Conservation (phyloP, 2,329 filamentous ascomycete species). For the Neofusicoccum sp. region DNA sequence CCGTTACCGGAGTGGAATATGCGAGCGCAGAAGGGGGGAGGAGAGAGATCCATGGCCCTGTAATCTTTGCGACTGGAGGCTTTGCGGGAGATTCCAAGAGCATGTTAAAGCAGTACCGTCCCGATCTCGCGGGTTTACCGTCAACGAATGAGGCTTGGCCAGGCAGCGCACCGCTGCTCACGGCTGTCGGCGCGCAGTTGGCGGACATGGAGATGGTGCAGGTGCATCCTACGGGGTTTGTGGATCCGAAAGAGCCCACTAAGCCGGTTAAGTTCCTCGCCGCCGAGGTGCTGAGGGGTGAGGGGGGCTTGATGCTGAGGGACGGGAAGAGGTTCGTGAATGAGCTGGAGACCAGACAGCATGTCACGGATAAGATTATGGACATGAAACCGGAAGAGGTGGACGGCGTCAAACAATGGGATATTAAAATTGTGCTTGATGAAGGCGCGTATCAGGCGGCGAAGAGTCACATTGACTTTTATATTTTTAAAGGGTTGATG, state of each 20-base stretch:
- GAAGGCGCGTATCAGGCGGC: slow-evolving; percentile 55
- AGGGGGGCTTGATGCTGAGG: slow-evolving; percentile 58
- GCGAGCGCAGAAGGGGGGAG: slow-evolving; percentile 30
- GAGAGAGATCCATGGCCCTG: slow-evolving; percentile 47
- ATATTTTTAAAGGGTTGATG: slow-evolving; percentile 61
- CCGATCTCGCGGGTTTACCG: slow-evolving; percentile 58
- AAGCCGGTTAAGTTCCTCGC: slow-evolving; percentile 61
- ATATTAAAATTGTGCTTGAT: slow-evolving; percentile 59
- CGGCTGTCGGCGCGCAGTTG: slow-evolving; percentile 39
- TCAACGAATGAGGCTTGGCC: slow-evolving; percentile 62
- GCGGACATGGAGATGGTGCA: slow-evolving; percentile 56
- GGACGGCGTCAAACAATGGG: slow-evolving; percentile 52
- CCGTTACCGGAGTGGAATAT: slow-evolving; percentile 56
- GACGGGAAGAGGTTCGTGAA: slow-evolving; percentile 59
- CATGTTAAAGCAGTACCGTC: slow-evolving; percentile 55
- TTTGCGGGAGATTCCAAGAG: slow-evolving; percentile 63
- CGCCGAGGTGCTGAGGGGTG: slow-evolving; percentile 61
- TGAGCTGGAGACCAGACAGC: slow-evolving; percentile 60
- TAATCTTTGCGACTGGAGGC: slow-evolving; percentile 61
- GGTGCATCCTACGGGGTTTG: slow-evolving; percentile 64
- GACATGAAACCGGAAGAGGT: slow-evolving; percentile 27
- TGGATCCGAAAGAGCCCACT: slow-evolving; percentile 51
- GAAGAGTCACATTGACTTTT: slow-evolving; percentile 60
- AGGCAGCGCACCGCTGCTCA: slow-evolving; percentile 50
- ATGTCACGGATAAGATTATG: slow-evolving; percentile 56